Conservation (phyloP, 2,329 filamentous ascomycete species). For the Aureobasidium musti region DNA sequence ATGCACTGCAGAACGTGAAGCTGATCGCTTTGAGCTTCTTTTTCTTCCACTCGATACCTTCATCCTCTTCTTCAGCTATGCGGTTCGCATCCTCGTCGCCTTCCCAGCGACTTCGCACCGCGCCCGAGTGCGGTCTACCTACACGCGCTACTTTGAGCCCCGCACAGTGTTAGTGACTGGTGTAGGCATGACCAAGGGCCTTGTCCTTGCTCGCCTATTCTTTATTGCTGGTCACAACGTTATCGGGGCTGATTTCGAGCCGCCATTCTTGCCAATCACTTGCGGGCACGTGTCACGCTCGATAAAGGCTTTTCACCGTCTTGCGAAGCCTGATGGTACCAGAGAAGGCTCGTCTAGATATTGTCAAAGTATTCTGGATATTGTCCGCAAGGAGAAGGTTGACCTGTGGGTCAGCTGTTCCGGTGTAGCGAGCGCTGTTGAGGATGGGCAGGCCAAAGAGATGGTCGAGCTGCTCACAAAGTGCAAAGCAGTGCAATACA, state of each 20-base stretch:
- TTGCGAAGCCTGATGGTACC: constrained; percentile 42
- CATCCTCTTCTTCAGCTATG: constrained; percentile 47
- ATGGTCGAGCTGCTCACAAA: constrained; percentile 58
- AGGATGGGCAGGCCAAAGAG: constrained; percentile 67
- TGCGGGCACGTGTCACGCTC: constrained; percentile 61
- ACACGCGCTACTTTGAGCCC: constrained; percentile 45
- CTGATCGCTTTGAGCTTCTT: constrained; percentile 50
- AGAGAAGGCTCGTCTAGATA: constrained; percentile 53
- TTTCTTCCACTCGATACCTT: constrained; percentile 55
- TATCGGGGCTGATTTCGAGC: constrained; percentile 67
- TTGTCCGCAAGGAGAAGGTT: constrained; percentile 62
- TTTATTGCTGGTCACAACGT: constrained; percentile 67
- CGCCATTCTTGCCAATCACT: constrained; percentile 40
- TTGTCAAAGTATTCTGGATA: constrained; percentile 57
- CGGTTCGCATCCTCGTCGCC: constrained; percentile 31
- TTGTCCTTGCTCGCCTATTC: constrained; percentile 66
- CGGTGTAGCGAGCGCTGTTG: constrained; percentile 64
- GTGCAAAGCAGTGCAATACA: constrained; percentile 67
- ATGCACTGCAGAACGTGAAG: constrained; percentile 52
- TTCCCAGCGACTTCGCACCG: constrained; percentile 34
- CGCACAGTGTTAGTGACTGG: constrained; percentile 70
- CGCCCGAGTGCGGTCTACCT: constrained; percentile 34
- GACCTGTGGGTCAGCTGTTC: constrained; percentile 76
- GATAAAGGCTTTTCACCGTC: constrained; percentile 58
- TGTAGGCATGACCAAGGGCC: constrained; percentile 70